A percentile compares a stretch with the other conserved stretches of the same genome.
These are phyloP conservation scores for Globisporangium okanoganense DNA, from an alignment of 352 stramenopile genomes.

Conservation along the genomic window DNA sequence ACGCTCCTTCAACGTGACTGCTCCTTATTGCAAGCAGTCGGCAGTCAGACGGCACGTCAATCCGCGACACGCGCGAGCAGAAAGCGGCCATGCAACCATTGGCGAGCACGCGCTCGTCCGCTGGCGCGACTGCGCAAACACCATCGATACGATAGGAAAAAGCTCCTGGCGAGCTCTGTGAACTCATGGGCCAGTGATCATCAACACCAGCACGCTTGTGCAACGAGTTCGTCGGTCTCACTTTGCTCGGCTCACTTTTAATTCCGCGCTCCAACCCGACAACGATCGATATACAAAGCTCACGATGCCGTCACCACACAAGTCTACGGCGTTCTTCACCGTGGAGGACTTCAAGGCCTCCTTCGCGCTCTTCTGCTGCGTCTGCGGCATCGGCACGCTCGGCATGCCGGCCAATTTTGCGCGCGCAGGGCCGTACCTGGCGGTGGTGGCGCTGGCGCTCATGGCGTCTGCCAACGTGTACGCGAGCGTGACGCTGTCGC, in stretches of 20 bases:
- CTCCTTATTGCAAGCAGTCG: neutral
- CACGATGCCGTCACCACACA: constrained; percentile 1
- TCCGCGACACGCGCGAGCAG: neutral
- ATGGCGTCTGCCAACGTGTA: constrained; percentile 52
- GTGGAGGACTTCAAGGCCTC: constrained; percentile 24
- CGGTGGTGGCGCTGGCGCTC: constrained; percentile 37
- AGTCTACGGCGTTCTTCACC: constrained; percentile 10
- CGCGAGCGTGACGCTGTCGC: constrained; percentile 35
- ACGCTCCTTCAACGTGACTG: constrained; percentile 6
- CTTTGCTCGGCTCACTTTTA: constrained; percentile 3
- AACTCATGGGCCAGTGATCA: neutral
- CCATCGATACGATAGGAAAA: constrained; percentile 3
- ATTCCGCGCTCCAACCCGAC: constrained; percentile 1
- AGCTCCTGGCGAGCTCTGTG: constrained; percentile 3
- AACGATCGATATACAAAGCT: neutral
- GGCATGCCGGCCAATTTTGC: constrained; percentile 53
- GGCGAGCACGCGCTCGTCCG: neutral
- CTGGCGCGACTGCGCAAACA: constrained; percentile 10
- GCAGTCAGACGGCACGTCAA: neutral
- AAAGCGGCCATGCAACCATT: constrained; percentile 12
- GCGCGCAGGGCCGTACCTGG: constrained; percentile 36
- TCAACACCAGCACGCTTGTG: neutral
- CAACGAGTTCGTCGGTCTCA: neutral
- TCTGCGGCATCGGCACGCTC: constrained; percentile 60
- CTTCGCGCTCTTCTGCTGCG: constrained; percentile 49